Evolutionary conservation across 2,329 filamentous ascomycete genomes (phyloP), one percentile per base, ranked within the genome.

Genomic region (Alternaria sp.): DNA sequence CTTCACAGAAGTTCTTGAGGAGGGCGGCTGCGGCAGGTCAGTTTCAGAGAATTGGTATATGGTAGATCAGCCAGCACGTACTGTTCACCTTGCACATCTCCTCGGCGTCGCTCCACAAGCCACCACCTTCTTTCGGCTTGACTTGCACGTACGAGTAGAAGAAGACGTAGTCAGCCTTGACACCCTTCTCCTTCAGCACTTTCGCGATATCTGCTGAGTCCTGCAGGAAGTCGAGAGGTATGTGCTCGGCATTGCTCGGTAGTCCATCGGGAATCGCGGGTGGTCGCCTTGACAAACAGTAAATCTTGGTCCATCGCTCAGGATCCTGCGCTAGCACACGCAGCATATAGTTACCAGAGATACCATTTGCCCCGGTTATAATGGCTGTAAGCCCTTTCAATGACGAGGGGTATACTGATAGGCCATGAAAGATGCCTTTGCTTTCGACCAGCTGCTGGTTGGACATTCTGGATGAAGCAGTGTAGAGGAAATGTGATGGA

Each of bases 121-220:
- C 76, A 13, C 76, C 74, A 3, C 82, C 82, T 15, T 79, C 74
- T 59, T 83, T 83, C 1, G 84, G 84, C 28, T 80, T 74, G 0
- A 81, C 81, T 64, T 87, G 85, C n/a, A 86, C 77, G 75, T 87
- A 87, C 2, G 84, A 84, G 62, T 83, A 86, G 77, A 86, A 87
- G 74, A 86, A 87, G 19, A 86, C 76, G 66, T 86, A 81, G 63
- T 83, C 82, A 4, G 70, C 77, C 65, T 71, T 72, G 3, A 82
- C 77, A 0, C 72, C 68, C 15, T 76, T 75, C 23, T 76, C 67
- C 59, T 77, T 76, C 52, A 83, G 60, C 0, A 75, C 70, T 4
- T 64, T 36, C 0, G 80, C 79, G 28, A 83, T 82, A 19, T 79
- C 74, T n/a, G 76, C 68, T 11, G 78, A 75, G 5, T 74, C 63